Evolutionary conservation across 352 stramenopile genomes (phyloP).

Genomic region (Thraustochytrium sp.): DNA sequence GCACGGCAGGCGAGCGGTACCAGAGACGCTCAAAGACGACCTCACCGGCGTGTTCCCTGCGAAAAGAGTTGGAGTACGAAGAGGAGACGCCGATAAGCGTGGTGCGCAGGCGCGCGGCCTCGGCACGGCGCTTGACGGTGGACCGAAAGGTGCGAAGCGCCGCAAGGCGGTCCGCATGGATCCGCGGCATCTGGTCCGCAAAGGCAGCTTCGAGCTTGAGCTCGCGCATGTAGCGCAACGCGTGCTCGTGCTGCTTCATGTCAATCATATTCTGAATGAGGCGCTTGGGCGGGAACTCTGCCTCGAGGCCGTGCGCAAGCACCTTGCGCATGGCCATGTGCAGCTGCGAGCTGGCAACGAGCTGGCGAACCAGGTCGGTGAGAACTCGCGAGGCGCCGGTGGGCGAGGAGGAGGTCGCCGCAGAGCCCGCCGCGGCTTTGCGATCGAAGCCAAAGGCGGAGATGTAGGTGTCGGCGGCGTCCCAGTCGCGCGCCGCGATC

Average conservation of each 20-base stretch:
- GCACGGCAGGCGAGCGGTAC: neutral
- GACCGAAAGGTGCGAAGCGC: neutral
- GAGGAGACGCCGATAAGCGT: neutral
- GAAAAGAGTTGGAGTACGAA: neutral
- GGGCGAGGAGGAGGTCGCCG: neutral
- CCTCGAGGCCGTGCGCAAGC: neutral
- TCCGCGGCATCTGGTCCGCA: neutral
- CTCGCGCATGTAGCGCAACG: slow-evolving; percentile 14
- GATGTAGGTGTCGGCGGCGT: neutral
- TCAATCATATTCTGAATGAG: slow-evolving; percentile 42
- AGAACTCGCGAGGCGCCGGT: neutral
- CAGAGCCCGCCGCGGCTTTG: neutral
- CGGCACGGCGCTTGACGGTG: slow-evolving; percentile 2
- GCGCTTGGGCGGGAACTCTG: neutral
- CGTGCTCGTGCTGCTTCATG: slow-evolving; percentile 36
- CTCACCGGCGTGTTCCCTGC: neutral
- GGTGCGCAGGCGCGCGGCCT: neutral
- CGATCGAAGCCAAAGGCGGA: slow-evolving; percentile 19
- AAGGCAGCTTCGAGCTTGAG: slow-evolving; percentile 30
- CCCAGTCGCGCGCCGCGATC: slow-evolving; percentile 18
- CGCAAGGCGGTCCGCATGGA: neutral
- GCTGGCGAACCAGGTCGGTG: neutral
- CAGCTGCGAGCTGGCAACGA: slow-evolving; percentile 3
- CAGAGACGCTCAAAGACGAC: slow-evolving; percentile 8
- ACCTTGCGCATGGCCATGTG: slow-evolving; percentile 21